Conservation (phyloP, 1,284 basidiomycete species). For the Waitea zeae region DNA sequence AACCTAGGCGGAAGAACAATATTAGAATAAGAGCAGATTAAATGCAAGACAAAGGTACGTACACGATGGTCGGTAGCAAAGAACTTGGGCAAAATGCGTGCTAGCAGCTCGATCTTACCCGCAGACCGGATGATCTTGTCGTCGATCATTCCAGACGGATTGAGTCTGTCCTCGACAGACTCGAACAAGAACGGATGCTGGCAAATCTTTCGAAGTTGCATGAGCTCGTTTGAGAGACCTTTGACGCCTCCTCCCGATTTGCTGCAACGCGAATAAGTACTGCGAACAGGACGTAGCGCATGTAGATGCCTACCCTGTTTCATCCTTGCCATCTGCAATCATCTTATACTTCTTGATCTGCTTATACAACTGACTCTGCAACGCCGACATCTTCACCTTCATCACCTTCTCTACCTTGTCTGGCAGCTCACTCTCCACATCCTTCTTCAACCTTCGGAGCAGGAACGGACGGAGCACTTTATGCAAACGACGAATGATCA, state of each 20-base stretch:
- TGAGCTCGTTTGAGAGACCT: slow-evolving; percentile 91
- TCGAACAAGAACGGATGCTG: slow-evolving; percentile 96
- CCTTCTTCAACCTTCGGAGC: slow-evolving; percentile 92
- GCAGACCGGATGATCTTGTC: slow-evolving; percentile 79
- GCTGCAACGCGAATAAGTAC: slow-evolving; percentile 16
- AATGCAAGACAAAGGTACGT: slow-evolving; percentile 10
- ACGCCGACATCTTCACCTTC: slow-evolving; percentile 91
- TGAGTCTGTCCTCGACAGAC: slow-evolving; percentile 86
- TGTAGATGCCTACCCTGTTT: slow-evolving; percentile 37
- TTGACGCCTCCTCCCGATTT: slow-evolving; percentile 64
- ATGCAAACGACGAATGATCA: slow-evolving; percentile 95
- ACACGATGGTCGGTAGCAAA: slow-evolving; percentile 88
- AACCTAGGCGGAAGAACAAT: slow-evolving; percentile 32
- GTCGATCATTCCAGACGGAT: slow-evolving; percentile 66
- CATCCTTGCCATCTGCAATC: slow-evolving; percentile 78
- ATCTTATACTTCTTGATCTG: slow-evolving; percentile 97
- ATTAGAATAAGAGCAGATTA: slow-evolving; percentile 3
- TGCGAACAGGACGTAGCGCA: slow-evolving; percentile 1
- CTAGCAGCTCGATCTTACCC: slow-evolving; percentile 93
- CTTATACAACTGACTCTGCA: slow-evolving; percentile 93
- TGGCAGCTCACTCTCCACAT: slow-evolving; percentile 93
- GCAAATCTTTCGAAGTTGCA: slow-evolving; percentile 99
- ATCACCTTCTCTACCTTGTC: slow-evolving; percentile 99
- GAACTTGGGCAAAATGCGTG: slow-evolving; percentile 88
- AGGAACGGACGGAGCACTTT: slow-evolving; percentile 98